Conservation (phyloP, 176 grass and related monocot species). For the Eleusine indica region DNA sequence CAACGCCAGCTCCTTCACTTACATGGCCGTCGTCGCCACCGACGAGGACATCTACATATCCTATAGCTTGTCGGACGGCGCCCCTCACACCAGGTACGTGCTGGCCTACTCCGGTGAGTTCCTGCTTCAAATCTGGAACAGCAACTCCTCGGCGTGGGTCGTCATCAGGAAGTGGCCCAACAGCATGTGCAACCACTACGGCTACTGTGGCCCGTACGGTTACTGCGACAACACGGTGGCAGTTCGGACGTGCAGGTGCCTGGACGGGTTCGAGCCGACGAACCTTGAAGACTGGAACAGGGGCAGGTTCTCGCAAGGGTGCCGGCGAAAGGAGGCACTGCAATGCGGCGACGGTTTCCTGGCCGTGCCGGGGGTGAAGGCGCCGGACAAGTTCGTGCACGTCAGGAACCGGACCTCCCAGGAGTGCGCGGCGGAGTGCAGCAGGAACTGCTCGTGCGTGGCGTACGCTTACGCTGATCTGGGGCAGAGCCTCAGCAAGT, state of each 20-base stretch:
- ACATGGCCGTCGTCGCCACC: not conserved
- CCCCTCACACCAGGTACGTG: not conserved
- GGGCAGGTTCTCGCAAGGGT: conserved; percentile 12
- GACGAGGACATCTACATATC: not conserved
- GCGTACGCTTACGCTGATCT: conserved; percentile 33
- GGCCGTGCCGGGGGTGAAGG: not conserved
- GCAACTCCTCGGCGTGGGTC: not conserved
- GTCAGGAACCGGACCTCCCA: conserved; percentile 27
- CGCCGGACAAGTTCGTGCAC: conserved; percentile 8
- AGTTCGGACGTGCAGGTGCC: conserved; percentile 39
- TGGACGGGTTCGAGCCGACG: conserved; percentile 45
- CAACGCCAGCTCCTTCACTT: not conserved
- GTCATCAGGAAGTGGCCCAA: rapidly evolving
- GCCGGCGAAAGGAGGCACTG: conserved; percentile 23
- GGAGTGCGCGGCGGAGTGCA: conserved; percentile 30
- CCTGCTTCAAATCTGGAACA: conserved; percentile 26
- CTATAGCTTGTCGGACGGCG: not conserved
- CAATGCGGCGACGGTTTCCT: conserved; percentile 12
- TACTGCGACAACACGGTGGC: conserved; percentile 38
- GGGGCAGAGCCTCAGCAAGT: too few species aligned
- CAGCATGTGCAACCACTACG: not conserved
- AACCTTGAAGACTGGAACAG: too few species aligned
- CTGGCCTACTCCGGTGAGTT: conserved; percentile 11
- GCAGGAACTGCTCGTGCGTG: conserved; percentile 48
- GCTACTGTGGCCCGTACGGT: conserved; percentile 39